phyloP scores from a whole-genome alignment of 108 stramenopile genomes.

The Stephanodiscus minutulus region DNA sequence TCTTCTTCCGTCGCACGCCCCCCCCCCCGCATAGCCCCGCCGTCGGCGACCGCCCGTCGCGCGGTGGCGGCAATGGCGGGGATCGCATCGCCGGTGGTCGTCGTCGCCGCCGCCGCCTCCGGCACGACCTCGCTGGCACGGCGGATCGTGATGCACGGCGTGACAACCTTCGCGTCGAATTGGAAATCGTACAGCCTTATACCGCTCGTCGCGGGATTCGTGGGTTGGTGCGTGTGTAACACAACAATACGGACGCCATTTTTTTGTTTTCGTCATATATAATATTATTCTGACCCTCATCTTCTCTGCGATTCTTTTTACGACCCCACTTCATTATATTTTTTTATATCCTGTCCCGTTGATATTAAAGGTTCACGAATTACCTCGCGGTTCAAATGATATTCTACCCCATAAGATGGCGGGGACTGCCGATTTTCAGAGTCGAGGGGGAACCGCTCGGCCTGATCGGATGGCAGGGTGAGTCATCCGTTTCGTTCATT shows the following conservation, averaged over 20 bases:
- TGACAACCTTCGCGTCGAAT: slow-evolving; percentile 44
- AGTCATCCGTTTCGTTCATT: background rate
- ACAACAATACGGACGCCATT: too few species aligned
- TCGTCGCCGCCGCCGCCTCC: background rate
- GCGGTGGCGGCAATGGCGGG: background rate
- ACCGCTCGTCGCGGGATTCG: slow-evolving; percentile 51
- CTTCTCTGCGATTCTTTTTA: background rate
- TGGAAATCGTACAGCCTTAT: slow-evolving; percentile 52
- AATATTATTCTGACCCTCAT: too few species aligned
- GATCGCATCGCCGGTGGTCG: background rate
- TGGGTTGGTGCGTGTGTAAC: slow-evolving; percentile 40
- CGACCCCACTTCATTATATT: background rate
- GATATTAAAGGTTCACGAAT: slow-evolving; percentile 57
- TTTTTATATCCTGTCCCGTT: background rate
- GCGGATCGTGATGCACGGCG: slow-evolving; percentile 31
- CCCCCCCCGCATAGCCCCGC: too few species aligned
- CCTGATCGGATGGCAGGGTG: slow-evolving; percentile 57
- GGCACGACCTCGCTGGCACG: slow-evolving; percentile 23
- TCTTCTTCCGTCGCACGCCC: too few species aligned
- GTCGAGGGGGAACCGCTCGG: slow-evolving; percentile 57
- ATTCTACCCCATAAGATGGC: slow-evolving; percentile 56
- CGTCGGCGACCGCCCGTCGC: background rate
- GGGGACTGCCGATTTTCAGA: slow-evolving; percentile 48
- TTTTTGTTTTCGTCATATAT: too few species aligned
- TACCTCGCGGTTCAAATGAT: slow-evolving; percentile 64